A percentile compares a stretch with the other conserved stretches of the same genome.
Conservation (phyloP, 805 yeast genomes). For the Hanseniaspora thailandica region DNA sequence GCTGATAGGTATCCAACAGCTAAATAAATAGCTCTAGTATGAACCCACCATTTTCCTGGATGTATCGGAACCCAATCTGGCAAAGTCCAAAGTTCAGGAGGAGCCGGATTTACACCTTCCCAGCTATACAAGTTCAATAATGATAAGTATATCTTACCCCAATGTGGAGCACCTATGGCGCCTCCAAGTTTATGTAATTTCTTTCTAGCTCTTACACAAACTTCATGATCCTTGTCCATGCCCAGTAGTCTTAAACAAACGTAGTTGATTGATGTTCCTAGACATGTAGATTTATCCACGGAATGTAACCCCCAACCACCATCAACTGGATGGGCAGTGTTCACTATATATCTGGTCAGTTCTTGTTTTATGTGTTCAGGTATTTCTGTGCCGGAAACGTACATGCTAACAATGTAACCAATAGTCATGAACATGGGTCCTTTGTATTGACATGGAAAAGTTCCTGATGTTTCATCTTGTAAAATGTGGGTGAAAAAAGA, state of each 20-base stretch:
- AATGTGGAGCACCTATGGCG: constrained; percentile 81
- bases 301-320: constrained; percentile 99
- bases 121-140: constrained; percentile 71
- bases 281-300: constrained; percentile 84
- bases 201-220: constrained; percentile 59
- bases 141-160: constrained; percentile 94
- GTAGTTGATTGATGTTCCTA: constrained; percentile 85
- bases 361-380: constrained; percentile 57
- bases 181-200: constrained; percentile 72
- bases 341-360: constrained; percentile 74
- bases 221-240: constrained; percentile 58
- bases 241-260: constrained; percentile 74
- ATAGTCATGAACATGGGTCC: constrained; percentile 98
- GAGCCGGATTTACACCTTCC: constrained; percentile 98
- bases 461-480: constrained; percentile 73
- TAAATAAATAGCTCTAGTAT: constrained; percentile 80
- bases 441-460: constrained; percentile 82
- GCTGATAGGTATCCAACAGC: constrained; percentile 75
- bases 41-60: constrained; percentile 99
- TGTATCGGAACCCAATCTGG: constrained; percentile 77
- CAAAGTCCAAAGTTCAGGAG: constrained; percentile 83
- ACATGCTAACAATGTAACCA: constrained; percentile 68
- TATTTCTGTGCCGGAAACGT: constrained; percentile 56
- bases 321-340: constrained; percentile 89
- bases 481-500: constrained; percentile 45